Base-by-base conservation (phyloP, 768 basidiomycete genomes). In the Lactifluus echinatus region DNA sequence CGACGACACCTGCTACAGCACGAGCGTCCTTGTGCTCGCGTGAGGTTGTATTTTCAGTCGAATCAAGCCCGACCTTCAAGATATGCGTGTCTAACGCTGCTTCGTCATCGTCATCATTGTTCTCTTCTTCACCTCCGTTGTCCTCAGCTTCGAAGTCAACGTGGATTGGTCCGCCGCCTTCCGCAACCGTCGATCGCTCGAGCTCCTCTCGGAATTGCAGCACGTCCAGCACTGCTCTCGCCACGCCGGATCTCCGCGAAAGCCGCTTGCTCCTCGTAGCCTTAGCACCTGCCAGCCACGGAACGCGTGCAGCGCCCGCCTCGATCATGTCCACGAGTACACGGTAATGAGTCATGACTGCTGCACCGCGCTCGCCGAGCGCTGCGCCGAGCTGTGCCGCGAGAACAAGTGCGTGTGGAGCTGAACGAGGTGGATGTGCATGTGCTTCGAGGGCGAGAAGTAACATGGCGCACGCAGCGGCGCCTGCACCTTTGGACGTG, bases 381-480 rank as follows among this genome's bases (percentile, higher is more conserved):
- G 69, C 48, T 79, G 74, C 49, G 79, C 76, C 42, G 84, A 73
- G 44, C 33, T 37, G 61, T 39, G 53, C 10, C 78, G 72, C 24
- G 72, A 57, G 50, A 10, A 42, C 31, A 40, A 57, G 56, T 1
- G 21, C 23, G 19, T 53, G 56, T 34, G 56, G 56, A 40, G 31
- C 29, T 19, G 56, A 40, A 3, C 56, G 50, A 19, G 56, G 56
- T 8, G 56, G 67, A 42, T 79, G 78, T 10, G 71, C 69, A 63
- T 86, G 85, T 3, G 81, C 82, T 74, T 92, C 90, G 34, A 89
- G 69, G 0, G 84, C 79, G 51, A 89, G 75, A 24, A 91, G 74
- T 55, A 88, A 72, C 8, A 88, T 65, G 14, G 85, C 89, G 65
- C 84, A 84, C 4, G 88, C 86, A 2, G 33, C 50, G 48, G 59